These are phyloP conservation scores for Corymbia calophylla DNA, from an alignment of 441 rosid genomes.

Conservation along the genomic window DNA sequence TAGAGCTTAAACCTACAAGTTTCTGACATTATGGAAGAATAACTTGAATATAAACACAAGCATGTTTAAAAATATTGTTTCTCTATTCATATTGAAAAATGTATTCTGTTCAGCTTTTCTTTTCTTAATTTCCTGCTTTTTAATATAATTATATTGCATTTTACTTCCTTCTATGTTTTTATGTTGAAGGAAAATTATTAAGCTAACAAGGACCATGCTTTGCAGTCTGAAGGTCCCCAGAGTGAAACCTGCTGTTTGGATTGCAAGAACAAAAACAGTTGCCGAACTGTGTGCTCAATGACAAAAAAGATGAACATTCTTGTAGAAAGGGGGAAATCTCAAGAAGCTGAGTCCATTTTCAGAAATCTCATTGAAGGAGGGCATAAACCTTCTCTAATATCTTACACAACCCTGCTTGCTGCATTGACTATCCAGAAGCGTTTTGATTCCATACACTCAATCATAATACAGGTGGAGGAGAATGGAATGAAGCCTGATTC, in stretches of 20 bases:
- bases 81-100: neutral
- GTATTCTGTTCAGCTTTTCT: neutral
- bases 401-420: conserved; percentile 75
- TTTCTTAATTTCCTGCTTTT: neutral
- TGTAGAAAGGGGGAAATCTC: conserved; percentile 67
- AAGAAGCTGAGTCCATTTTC: conserved; percentile 64
- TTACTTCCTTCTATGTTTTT: neutral
- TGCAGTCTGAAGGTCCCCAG: conserved; percentile 9
- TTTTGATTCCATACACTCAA: conserved; percentile 50
- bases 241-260: conserved; percentile 33
- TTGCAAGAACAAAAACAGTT: conserved; percentile 51
- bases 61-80: neutral
- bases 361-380: conserved; percentile 63
- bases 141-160: neutral
- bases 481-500: conserved; percentile 73
- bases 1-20: neutral
- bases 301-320: conserved; percentile 74
- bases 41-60: neutral
- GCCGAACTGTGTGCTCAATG: conserved; percentile 64
- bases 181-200: neutral
- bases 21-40: neutral
- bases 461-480: conserved; percentile 64
- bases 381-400: conserved; percentile 74
- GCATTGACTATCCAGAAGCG: conserved; percentile 67
- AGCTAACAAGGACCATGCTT: neutral